Percentiles rank a stretch among this genome's conserved stretches.
These are phyloP conservation scores for Lentinula lateritia DNA, from an alignment of 768 basidiomycete species.

Conservation along the genomic window DNA sequence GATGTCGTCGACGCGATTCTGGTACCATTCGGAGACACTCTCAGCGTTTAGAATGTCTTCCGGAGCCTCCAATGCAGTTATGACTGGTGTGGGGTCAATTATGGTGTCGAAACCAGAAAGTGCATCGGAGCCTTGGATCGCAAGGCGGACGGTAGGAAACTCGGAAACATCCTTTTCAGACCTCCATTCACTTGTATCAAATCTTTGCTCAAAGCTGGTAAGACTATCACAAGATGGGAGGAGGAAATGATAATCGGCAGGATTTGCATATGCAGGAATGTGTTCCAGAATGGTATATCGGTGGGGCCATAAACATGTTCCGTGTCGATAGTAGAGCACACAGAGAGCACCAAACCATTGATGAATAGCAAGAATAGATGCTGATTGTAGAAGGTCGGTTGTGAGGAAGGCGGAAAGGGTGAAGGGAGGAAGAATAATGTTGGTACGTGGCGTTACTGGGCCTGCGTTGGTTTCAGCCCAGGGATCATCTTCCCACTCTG, in stretches of 20 bases:
- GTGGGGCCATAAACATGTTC: constrained; percentile 53
- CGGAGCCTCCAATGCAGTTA: not conserved
- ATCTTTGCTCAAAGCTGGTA: constrained; percentile 36
- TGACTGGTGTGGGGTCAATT: not conserved
- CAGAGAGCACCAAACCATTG: constrained; percentile 54
- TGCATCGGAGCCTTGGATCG: constrained; percentile 26
- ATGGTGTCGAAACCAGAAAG: not conserved
- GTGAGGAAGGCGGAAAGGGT: constrained; percentile 61
- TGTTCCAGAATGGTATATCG: constrained; percentile 66
- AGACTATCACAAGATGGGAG: constrained; percentile 57
- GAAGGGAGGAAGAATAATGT: constrained; percentile 34
- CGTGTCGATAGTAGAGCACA: constrained; percentile 55
- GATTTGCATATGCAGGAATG: constrained; percentile 70
- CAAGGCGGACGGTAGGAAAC: constrained; percentile 31
- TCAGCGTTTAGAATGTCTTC: constrained; percentile 32
- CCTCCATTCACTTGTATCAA: constrained; percentile 40
- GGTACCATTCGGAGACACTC: constrained; percentile 75
- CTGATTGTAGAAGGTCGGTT: constrained; percentile 49
- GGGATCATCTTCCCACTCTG: constrained; percentile 77
- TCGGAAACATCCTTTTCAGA: constrained; percentile 56
- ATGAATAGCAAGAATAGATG: constrained; percentile 61
- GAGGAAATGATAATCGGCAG: constrained; percentile 53
- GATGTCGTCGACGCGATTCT: constrained; percentile 51
- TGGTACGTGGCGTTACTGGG: constrained; percentile 13
- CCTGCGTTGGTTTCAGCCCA: constrained; percentile 53